These are phyloP conservation scores for Melastoma malabathricum DNA, from an alignment of 345 rosid genomes.

Conservation along the genomic window DNA sequence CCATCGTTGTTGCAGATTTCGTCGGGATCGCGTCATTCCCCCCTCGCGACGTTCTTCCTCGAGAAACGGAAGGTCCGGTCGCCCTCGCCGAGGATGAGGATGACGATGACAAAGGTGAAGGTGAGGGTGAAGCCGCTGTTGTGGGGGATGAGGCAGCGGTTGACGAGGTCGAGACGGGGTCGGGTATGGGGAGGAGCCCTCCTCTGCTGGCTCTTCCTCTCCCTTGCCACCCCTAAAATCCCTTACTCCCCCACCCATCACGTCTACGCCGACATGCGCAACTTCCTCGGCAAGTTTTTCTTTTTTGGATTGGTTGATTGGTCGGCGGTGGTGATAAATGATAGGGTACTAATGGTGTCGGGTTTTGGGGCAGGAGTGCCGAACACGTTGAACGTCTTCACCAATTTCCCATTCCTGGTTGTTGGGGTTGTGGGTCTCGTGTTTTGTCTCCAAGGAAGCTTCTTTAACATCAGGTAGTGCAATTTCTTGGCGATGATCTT, in stretches of 20 bases:
- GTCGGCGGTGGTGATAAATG: background rate
- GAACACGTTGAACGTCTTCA: constrained; percentile 70
- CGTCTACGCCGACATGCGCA: constrained; percentile 69
- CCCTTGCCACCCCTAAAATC: constrained; percentile 58
- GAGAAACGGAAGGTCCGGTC: too few relatives aligned
- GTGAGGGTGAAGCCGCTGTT: constrained; percentile 5
- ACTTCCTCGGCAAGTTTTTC: constrained; percentile 47
- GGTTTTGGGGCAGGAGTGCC: constrained; percentile 56
- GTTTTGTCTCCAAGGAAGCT: constrained; percentile 48
- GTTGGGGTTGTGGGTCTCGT: constrained; percentile 76
- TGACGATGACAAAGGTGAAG: constrained; percentile 3
- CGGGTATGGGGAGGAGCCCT: constrained; percentile 34
- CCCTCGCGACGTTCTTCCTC: too few relatives aligned
- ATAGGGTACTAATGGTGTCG: constrained; percentile 3
- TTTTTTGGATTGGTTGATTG: background rate
- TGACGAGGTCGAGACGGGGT: constrained; percentile 28
- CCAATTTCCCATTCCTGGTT: constrained; percentile 71
- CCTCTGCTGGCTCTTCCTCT: constrained; percentile 42
- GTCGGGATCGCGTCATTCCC: too few relatives aligned
- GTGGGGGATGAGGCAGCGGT: constrained; percentile 39
- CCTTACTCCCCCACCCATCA: constrained; percentile 36
- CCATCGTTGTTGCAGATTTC: too few relatives aligned
- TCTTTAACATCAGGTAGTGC: constrained; percentile 49
- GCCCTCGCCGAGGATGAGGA: background rate
- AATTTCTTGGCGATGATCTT: background rate